phyloP scores from a whole-genome alignment of 441 rosid genomes.

The Aleurites moluccanus region DNA sequence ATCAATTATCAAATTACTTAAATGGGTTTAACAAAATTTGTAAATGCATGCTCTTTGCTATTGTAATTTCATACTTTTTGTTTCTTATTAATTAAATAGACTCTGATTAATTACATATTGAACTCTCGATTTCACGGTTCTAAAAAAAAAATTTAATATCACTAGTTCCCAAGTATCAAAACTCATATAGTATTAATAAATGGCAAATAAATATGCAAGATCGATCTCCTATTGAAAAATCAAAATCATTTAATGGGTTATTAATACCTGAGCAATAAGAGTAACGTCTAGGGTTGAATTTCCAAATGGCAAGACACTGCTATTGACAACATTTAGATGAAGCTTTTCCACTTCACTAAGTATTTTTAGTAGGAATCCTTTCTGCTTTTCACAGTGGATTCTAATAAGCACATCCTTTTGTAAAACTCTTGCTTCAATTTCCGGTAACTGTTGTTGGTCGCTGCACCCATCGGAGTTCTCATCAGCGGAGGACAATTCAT shows the following conservation, averaged over 20 bases:
- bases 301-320: constrained; percentile 59
- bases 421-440: constrained; percentile 62
- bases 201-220: background rate
- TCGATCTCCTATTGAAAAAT: background rate
- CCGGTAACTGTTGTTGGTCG: constrained; percentile 43
- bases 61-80: too few relatives aligned
- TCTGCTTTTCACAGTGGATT: constrained; percentile 57
- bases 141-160: too few relatives aligned
- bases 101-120: too few relatives aligned
- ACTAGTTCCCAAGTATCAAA: too few relatives aligned
- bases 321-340: constrained; percentile 43
- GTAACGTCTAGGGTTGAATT: constrained; percentile 55
- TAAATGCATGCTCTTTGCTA: too few relatives aligned
- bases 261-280: constrained; percentile 56
- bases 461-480: constrained; percentile 30
- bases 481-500: constrained; percentile 38
- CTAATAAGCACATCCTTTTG: constrained; percentile 52
- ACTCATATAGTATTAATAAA: too few relatives aligned
- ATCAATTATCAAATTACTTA: background rate
- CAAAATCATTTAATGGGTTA: background rate
- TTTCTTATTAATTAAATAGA: too few relatives aligned
- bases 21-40: background rate
- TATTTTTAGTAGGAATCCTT: constrained; percentile 42
- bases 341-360: constrained; percentile 52
- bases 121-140: too few relatives aligned